These are phyloP conservation scores for Fusarium citri DNA, from an alignment of 2,329 filamentous ascomycete species.

Conservation along the genomic window DNA sequence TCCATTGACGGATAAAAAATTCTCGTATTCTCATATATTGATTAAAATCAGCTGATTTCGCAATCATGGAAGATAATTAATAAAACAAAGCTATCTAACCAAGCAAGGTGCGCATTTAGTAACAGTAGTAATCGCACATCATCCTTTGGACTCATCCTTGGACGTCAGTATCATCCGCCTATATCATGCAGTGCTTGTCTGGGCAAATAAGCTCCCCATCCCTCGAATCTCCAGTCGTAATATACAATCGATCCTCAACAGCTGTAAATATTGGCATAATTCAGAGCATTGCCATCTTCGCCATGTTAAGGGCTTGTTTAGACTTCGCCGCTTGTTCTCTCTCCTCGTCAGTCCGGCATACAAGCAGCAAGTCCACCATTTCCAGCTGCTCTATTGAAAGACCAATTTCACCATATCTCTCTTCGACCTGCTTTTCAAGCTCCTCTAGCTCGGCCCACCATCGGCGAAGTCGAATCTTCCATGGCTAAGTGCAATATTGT, in stretches of 20 bases:
- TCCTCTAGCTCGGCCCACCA: slow-evolving; percentile 34
- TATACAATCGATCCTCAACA: neutral
- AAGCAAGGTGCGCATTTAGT: neutral
- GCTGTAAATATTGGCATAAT: neutral
- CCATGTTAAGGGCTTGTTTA: slow-evolving; percentile 8
- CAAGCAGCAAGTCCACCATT: slow-evolving; percentile 36
- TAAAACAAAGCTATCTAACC: neutral
- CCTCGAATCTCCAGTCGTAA: neutral
- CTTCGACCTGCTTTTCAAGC: slow-evolving; percentile 16
- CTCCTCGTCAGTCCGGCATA: slow-evolving; percentile 21
- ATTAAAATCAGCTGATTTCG: neutral
- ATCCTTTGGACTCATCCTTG: neutral
- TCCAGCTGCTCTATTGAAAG: slow-evolving; percentile 34
- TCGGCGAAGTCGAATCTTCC: slow-evolving; percentile 41
- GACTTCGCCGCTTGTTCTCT: slow-evolving; percentile 14
- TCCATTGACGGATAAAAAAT: neutral
- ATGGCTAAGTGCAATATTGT: slow-evolving; percentile 29
- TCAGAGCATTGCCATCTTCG: slow-evolving; percentile 5
- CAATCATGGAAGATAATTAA: neutral
- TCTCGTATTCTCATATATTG: neutral
- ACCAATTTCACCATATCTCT: slow-evolving; percentile 4
- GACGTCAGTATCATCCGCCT: neutral
- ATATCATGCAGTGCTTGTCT: neutral
- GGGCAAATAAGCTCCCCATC: neutral
- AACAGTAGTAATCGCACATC: neutral